Conservation (phyloP, 2,329 filamentous ascomycete genomes). For the Magnaporthiopsis poae region DNA sequence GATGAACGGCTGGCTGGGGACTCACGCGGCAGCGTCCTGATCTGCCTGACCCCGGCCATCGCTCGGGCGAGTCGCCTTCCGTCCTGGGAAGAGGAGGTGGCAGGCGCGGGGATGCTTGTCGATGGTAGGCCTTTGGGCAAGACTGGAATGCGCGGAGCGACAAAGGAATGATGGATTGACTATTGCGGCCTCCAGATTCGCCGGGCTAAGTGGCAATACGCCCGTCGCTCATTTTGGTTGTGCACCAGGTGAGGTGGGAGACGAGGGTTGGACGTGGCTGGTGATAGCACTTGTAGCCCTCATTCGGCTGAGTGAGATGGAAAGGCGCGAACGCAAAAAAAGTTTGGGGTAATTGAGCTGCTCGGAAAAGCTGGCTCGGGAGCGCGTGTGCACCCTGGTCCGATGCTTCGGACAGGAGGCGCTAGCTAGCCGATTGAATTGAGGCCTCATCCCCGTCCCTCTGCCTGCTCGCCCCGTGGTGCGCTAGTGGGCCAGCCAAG, state of each 20-base stretch:
- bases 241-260: background rate
- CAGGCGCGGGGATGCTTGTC: background rate
- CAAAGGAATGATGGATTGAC: background rate
- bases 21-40: conserved; percentile 14
- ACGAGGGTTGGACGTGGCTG: background rate
- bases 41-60: conserved; percentile 5
- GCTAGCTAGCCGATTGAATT: background rate
- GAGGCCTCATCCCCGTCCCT: background rate
- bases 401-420: no score
- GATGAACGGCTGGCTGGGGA: background rate
- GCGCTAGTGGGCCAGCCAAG: background rate
- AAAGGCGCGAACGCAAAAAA: background rate
- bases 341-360: background rate
- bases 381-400: background rate
- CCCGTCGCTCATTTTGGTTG: background rate
- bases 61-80: background rate
- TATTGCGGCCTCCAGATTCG: background rate
- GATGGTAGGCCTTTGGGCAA: background rate
- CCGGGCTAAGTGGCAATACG: background rate
- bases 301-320: background rate
- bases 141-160: background rate
- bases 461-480: background rate
- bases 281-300: background rate
- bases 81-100: background rate
- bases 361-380: background rate